phyloP scores from a whole-genome alignment of 2,329 filamentous ascomycete genomes.

The Talaromyces atroroseus region DNA sequence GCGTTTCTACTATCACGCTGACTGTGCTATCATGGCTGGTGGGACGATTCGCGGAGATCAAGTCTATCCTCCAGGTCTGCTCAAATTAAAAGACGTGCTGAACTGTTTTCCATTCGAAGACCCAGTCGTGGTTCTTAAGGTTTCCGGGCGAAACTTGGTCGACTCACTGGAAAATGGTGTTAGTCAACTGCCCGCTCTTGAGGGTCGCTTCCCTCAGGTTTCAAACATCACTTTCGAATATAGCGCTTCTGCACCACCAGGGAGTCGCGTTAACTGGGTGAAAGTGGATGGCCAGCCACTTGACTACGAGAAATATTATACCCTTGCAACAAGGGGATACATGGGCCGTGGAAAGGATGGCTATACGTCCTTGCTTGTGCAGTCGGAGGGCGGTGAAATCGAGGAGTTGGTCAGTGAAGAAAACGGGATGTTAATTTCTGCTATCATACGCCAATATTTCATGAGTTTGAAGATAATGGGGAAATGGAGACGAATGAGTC shows the following conservation, averaged over 20 bases:
- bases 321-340: constrained; percentile 75
- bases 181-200: constrained; percentile 71
- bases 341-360: constrained; percentile 88
- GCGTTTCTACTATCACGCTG: constrained; percentile 72
- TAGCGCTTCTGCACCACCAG: constrained; percentile 56
- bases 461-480: constrained; percentile 77
- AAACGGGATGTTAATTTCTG: constrained; percentile 78
- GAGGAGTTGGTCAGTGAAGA: constrained; percentile 80
- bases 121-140: constrained; percentile 70
- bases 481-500: constrained; percentile 68
- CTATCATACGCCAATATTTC: constrained; percentile 85
- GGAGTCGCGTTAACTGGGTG: constrained; percentile 59
- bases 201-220: constrained; percentile 81
- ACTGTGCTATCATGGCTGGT: constrained; percentile 77
- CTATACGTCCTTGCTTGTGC: constrained; percentile 68
- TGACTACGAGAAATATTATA: constrained; percentile 60
- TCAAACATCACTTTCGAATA: constrained; percentile 75
- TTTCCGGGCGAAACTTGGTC: constrained; percentile 66
- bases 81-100: constrained; percentile 75
- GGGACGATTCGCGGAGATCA: constrained; percentile 86
- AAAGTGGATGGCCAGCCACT: constrained; percentile 58
- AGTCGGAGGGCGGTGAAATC: constrained; percentile 68
- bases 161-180: constrained; percentile 83
- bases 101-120: constrained; percentile 92
- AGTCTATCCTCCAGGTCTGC: constrained; percentile 74